A percentile compares a stretch with the other conserved stretches of the same genome.
Evolutionary conservation across 2,329 filamentous ascomycete genomes (phyloP).

Genomic region (Ceratocystis smalleyi): DNA sequence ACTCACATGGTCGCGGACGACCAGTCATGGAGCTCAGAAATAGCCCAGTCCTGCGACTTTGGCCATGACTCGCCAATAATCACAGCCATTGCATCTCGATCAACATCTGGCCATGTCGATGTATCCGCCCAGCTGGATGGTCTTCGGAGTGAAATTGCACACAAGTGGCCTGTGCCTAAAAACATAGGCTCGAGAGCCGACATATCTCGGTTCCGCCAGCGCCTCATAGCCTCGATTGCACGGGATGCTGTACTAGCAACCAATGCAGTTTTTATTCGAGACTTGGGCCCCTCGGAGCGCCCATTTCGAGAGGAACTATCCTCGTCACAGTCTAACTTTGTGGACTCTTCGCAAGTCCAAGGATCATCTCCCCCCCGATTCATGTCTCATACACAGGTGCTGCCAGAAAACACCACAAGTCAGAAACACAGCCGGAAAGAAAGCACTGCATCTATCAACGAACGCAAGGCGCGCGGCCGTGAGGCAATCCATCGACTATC

Average conservation of each 20-base stretch:
- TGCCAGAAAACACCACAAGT: not conserved
- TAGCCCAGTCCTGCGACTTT: not conserved
- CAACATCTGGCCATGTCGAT: not conserved
- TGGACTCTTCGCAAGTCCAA: not conserved
- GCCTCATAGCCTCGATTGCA: not conserved
- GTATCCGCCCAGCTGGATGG: not conserved
- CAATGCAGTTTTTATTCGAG: not conserved
- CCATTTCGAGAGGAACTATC: not conserved
- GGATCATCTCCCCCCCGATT: slow-evolving; percentile 2
- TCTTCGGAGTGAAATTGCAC: not conserved
- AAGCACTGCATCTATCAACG: not conserved
- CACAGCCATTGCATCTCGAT: not conserved
- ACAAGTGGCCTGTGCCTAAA: slow-evolving; percentile 2
- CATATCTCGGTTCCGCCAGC: not conserved
- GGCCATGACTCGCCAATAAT: not conserved
- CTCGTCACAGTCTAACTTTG: not conserved
- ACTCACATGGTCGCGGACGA: not conserved
- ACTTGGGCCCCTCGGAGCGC: not conserved
- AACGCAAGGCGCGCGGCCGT: slow-evolving; percentile 16
- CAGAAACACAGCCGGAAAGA: not conserved
- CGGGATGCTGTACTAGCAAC: not conserved
- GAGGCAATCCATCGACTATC: slow-evolving; percentile 25
- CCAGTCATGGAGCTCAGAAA: not conserved
- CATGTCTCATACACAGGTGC: not conserved
- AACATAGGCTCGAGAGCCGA: not conserved